A percentile compares a stretch with the other conserved stretches of the same genome.
Conservation (phyloP, 345 rosid genomes). For the Murraya paniculata region DNA sequence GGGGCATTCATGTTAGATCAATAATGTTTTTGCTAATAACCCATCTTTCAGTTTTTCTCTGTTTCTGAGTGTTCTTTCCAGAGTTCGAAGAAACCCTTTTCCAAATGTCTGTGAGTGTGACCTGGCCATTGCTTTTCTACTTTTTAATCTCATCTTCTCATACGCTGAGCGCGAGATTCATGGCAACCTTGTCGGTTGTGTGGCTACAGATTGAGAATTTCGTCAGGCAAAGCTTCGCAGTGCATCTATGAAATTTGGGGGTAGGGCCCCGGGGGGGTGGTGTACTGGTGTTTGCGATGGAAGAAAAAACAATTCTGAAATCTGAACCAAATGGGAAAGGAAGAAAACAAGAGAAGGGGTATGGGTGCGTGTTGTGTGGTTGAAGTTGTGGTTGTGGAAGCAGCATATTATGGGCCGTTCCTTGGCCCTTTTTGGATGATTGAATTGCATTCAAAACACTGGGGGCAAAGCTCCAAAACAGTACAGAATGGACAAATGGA, state of each 20-base stretch:
- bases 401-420: neutral
- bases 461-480: neutral
- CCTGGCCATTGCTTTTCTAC: neutral
- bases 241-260: neutral
- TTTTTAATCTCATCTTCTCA: neutral
- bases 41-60: too few species aligned
- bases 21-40: neutral
- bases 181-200: neutral
- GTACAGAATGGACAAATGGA: neutral
- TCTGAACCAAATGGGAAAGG: neutral
- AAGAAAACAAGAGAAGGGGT: neutral
- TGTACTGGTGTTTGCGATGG: too few species aligned
- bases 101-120: neutral
- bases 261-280: too few species aligned
- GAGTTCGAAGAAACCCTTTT: neutral
- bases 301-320: too few species aligned
- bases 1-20: neutral
- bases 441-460: neutral
- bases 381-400: too few species aligned
- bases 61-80: neutral
- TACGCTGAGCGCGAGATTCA: neutral
- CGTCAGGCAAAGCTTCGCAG: too few species aligned
- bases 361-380: too few species aligned
- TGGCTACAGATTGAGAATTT: neutral
- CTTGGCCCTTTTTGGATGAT: neutral